Base-by-base conservation (phyloP, 139 green algal genomes). In the Volvox africanus region DNA sequence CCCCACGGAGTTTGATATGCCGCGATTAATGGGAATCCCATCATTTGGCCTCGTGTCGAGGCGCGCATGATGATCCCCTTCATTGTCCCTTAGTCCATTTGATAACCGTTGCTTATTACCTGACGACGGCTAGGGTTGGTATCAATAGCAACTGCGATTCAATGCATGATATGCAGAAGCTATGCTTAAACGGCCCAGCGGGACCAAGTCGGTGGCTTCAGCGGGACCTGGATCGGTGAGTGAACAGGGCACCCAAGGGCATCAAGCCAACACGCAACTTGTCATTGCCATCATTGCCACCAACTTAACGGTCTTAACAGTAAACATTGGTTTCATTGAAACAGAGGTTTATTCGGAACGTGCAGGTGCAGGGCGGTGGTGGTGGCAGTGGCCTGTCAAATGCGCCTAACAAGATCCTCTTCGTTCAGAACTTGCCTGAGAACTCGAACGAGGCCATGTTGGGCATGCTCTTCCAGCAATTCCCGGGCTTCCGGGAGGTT, bases 381-480 rank as follows among this genome's bases (percentile, higher is more conserved):
- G 85, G 24, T 30, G 85, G 68, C 69, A 36, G 44, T 16, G 55
- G 50, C 32, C 17, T 55, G 50, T 55, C 75, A 22, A 85, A 67
- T 30, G 73, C 87, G 26, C 98, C 98, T 89, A 97, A 99, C 96
- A 97, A 97, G 79, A 98, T 98, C 82, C 94, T 99, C 67, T 99
- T 99, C 88, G 95, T 99, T 1, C 95, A 99, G 89, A 97, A 98
- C 88, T 92, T 99, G 84, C 98, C 98, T 11, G 93, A 97, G 82
- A 95, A 94, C 26, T 97, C 96, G 62, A 99, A 94, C 55, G 94
- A 95, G 65, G 83, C 91, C 67, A 99, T 99, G 97, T 94, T 99
- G 6, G 80, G 91, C 32, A 96, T 98, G 95, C 96, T 99, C 0
- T 99, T 99, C 95, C 92, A 98, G 92, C 97, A 99, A 92, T 99